Base-by-base conservation (phyloP, 805 yeast genomes). In the Metschnikowia lachancei region DNA sequence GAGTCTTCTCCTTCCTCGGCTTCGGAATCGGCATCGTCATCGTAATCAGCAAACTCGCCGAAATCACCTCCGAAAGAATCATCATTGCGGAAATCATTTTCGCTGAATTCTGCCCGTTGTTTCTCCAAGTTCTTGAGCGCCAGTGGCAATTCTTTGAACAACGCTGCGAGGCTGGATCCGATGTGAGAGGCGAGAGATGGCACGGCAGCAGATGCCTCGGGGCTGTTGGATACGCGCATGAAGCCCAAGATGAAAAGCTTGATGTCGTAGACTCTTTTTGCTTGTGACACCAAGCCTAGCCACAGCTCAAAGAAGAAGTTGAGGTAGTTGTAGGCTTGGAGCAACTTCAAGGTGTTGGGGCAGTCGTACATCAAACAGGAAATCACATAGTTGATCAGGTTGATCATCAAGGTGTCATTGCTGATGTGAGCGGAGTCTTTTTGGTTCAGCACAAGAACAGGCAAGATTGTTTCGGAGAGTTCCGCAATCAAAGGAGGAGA, bases 221-320 rank as follows among this genome's bases (percentile, higher is more conserved):
- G 60, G 47, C 60, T 60, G 45, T 56, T 72, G 47, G 62, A 58
- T 53, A 59, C 63, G 22, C 58, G 87, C 48, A 91, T 64, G 18
- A 85, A 60, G 0, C 94, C 95, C 53, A 92, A 65, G 2, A 80
- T 69, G 1, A 87, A 80, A 36, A 92, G 65, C 64, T 90, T 91
- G 62, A 88, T 73, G 65, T 92, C 98, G 58, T 77, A 87, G 2
- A 88, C 95, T 49, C 95, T 72, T 18, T 75, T 75, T 55, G 85
- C 74, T 22, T 70, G 66, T 4, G 82, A 77, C 33, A 81, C 67
- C 9, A 74, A 56, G 17, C 75, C 70, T 58, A 85, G 78, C 97
- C 97, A 89, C 43, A 72, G 62, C 20, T 72, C 72, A 57, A 91
- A 78, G 56, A 87, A 79, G 10, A 28, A 20, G 20, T 33, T 28